Base-by-base conservation (phyloP, 129 eudicot species). In the Flaveria trinervia region DNA sequence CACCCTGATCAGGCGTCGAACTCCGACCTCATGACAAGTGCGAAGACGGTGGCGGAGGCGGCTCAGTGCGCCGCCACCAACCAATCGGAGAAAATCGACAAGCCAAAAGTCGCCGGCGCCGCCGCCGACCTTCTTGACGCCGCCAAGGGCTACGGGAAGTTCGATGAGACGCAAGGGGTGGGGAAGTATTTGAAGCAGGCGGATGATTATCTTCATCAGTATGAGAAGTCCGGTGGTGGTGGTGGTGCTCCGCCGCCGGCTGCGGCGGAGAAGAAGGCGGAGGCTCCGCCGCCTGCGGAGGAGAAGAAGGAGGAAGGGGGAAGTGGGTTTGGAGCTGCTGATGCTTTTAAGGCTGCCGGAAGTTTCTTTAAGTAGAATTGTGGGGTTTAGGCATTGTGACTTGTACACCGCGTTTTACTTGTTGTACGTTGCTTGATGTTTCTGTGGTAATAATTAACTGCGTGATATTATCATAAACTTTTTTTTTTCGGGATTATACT, bases 181-280 rank as follows among this genome's bases (percentile, higher is more conserved):
- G 97, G 97, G 46, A 72, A 83, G 83, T 84, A 84, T 56, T 43
- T 91, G 13, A 85, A 86, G 14, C 67, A 91, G 17, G 97, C 97
- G 2, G 92, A 91, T 65, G 78, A 74, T 30, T 91, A 88, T 60
- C 92, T 91, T 57, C 89, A 84, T 70, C n/a, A 88, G 73, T 90
- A 88, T 76, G 72, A 66, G 36, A 65, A 82, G 28, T 76, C 90
- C 36, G 80, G 78, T 46, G 5, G 41, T 33, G 39, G 84, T 61
- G 1, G 82, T 33, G 70, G 30, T 50, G 9, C 85, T 52, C 0
- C 78, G 52, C 41, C 70, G 1, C 23, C 45, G 45, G 83, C 49
- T 23, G 17, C 25, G 65, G 65, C 23, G 36, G 30, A 28, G 30
- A 59, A 74, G 65, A 54, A 65, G 17, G 71, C 1, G 1, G 80